These are phyloP conservation scores for Allantophomopsis cytisporea DNA, from an alignment of 2,329 filamentous ascomycete genomes.

Conservation along the genomic window DNA sequence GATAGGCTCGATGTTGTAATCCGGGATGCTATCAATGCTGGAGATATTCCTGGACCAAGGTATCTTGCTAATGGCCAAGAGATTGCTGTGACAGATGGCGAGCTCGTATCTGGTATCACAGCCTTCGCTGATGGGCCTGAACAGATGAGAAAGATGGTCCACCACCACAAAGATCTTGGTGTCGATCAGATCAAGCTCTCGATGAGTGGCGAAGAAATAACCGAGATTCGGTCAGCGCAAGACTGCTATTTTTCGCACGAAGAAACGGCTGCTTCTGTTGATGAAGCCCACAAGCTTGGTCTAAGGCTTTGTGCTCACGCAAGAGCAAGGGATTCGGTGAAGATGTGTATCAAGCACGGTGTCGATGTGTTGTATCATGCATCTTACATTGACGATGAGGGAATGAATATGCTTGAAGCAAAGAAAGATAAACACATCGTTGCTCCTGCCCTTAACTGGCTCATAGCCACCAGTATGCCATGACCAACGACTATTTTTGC, in stretches of 20 bases:
- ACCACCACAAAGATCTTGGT: conserved; percentile 21
- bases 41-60: conserved; percentile 30
- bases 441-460: conserved; percentile 26
- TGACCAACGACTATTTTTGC: no score
- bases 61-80: conserved; percentile 33
- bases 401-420: conserved; percentile 23
- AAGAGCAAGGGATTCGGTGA: conserved; percentile 26
- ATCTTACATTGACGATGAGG: conserved; percentile 25
- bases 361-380: conserved; percentile 32
- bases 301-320: conserved; percentile 27
- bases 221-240: conserved; percentile 21
- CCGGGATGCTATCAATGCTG: conserved; percentile 32
- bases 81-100: conserved; percentile 28
- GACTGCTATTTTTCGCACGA: conserved; percentile 29
- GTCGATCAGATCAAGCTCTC: conserved; percentile 29
- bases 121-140: conserved; percentile 22
- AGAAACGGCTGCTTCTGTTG: conserved; percentile 30
- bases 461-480: conserved; percentile 18
- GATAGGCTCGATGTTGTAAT: conserved; percentile 26
- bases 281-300: conserved; percentile 25
- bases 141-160: conserved; percentile 25
- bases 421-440: conserved; percentile 24
- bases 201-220: conserved; percentile 19
- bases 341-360: conserved; percentile 26
- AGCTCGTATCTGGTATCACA: conserved; percentile 23